A percentile compares a stretch with the other conserved stretches of the same genome.
Conservation (phyloP, 176 grass and related monocot species). For the Urochloa ruziziensis region DNA sequence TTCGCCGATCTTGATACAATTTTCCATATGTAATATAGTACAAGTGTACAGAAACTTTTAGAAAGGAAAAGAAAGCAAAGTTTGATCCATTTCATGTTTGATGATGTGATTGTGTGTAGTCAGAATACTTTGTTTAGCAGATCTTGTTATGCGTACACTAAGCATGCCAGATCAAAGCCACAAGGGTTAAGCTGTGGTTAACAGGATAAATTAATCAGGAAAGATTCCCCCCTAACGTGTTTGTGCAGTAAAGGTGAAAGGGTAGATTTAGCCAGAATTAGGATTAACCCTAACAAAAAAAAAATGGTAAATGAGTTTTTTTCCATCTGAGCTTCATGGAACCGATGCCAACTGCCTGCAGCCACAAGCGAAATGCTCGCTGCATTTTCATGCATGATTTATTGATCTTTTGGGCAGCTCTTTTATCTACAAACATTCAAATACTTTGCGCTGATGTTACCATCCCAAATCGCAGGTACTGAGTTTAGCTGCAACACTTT, state of each 20-base stretch:
- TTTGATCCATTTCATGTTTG: slow-evolving; percentile 9
- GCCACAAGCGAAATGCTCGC: too few relatives aligned
- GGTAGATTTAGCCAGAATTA: too few relatives aligned
- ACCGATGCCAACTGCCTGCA: too few relatives aligned
- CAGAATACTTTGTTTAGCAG: not conserved
- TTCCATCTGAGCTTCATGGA: too few relatives aligned
- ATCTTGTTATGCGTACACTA: not conserved
- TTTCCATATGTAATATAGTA: slow-evolving; percentile 13
- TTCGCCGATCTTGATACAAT: not conserved
- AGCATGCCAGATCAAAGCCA: slow-evolving; percentile 5
- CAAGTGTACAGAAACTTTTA: slow-evolving; percentile 4
- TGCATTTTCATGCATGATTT: too few relatives aligned
- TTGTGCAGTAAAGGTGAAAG: not conserved
- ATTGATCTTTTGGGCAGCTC: too few relatives aligned
- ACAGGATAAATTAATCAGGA: not conserved
- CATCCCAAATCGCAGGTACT: too few relatives aligned
- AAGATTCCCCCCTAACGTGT: not conserved
- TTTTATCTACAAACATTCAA: too few relatives aligned
- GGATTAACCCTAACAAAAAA: too few relatives aligned
- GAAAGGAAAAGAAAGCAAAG: not conserved
- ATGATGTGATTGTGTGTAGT: not conserved
- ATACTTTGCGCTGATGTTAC: too few relatives aligned
- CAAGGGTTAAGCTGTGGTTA: not conserved
- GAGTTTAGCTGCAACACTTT: too few relatives aligned
- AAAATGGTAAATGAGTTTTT: too few relatives aligned